These are phyloP conservation scores for Zoysia matrella DNA, from an alignment of 202 grass and related monocot species.

Conservation along the genomic window DNA sequence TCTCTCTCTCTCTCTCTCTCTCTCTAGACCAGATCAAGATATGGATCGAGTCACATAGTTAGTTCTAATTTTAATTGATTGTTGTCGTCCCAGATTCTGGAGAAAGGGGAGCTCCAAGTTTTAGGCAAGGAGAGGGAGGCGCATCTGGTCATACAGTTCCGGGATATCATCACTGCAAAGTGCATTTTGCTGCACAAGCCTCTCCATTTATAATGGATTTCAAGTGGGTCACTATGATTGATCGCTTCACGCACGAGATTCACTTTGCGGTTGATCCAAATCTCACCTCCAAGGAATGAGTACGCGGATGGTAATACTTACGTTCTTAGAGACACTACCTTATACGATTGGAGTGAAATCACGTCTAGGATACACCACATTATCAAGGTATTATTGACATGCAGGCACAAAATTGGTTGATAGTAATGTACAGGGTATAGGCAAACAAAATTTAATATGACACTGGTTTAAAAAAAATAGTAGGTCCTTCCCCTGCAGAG, in stretches of 20 bases:
- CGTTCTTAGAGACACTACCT: background rate
- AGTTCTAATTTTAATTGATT: background rate
- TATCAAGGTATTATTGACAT: background rate
- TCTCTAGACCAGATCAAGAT: too few species aligned
- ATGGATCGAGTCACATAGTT: too few species aligned
- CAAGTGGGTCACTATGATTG: slow-evolving; percentile 70
- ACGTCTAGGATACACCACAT: background rate
- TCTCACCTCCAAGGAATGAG: slow-evolving; percentile 86
- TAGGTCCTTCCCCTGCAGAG: too few species aligned
- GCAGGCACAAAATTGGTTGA: background rate
- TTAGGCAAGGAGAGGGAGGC: slow-evolving; percentile 91
- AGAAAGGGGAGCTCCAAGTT: slow-evolving; percentile 97
- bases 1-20: too few species aligned
- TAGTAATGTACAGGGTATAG: too few species aligned
- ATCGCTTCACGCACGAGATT: slow-evolving; percentile 88
- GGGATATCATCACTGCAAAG: slow-evolving; percentile 69
- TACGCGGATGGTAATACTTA: slow-evolving; percentile 1
- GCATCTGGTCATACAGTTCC: slow-evolving; percentile 75
- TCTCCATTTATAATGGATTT: slow-evolving; percentile 48
- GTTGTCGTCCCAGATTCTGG: slow-evolving; percentile 55
- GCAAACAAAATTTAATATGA: background rate
- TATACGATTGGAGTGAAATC: background rate
- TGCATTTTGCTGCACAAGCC: slow-evolving; percentile 86
- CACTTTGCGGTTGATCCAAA: slow-evolving; percentile 89
- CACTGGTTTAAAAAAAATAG: too few species aligned